These are phyloP conservation scores for Pythium periplocum DNA, from an alignment of 352 stramenopile genomes.

Conservation along the genomic window DNA sequence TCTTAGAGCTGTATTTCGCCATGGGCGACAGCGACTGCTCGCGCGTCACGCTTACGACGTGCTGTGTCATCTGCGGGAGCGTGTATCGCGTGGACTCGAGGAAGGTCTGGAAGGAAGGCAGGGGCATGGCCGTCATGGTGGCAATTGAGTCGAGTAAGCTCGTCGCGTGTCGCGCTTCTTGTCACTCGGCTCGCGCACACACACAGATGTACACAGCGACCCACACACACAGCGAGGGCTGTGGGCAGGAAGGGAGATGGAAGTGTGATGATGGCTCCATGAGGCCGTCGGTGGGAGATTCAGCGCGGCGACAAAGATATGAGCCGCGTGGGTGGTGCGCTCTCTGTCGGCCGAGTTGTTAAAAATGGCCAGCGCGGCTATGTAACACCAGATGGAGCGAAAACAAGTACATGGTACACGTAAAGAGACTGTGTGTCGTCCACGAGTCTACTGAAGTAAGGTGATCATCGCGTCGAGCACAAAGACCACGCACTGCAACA, in stretches of 20 bases:
- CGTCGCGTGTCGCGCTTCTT: constrained; percentile 7
- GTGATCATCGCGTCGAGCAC: no score
- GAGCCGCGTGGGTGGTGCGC: constrained; percentile 11
- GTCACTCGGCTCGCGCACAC: constrained; percentile 1
- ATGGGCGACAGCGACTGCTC: not conserved
- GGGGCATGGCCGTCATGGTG: constrained; percentile 35
- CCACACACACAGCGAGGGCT: not conserved
- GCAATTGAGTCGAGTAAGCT: not conserved
- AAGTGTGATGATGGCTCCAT: constrained; percentile 4
- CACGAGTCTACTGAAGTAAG: no score
- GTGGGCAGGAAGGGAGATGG: not conserved
- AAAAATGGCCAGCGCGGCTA: constrained; percentile 11
- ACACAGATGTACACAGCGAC: not conserved
- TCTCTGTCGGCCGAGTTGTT: constrained; percentile 3
- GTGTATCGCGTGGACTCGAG: constrained; percentile 29
- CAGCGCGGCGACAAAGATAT: constrained; percentile 41
- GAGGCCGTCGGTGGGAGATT: constrained; percentile 4
- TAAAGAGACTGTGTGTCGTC: no score
- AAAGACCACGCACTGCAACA: no score
- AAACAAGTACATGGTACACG: no score
- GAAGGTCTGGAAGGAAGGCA: constrained; percentile 59
- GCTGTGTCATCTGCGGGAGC: constrained; percentile 15
- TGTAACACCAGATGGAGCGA: no score
- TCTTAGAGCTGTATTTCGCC: not conserved
- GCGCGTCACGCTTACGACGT: constrained; percentile 2